Evolutionary conservation across 1,284 basidiomycete species (phyloP), one percentile per base, ranked within the genome.

Genomic region (Gymnopus androsaceus): DNA sequence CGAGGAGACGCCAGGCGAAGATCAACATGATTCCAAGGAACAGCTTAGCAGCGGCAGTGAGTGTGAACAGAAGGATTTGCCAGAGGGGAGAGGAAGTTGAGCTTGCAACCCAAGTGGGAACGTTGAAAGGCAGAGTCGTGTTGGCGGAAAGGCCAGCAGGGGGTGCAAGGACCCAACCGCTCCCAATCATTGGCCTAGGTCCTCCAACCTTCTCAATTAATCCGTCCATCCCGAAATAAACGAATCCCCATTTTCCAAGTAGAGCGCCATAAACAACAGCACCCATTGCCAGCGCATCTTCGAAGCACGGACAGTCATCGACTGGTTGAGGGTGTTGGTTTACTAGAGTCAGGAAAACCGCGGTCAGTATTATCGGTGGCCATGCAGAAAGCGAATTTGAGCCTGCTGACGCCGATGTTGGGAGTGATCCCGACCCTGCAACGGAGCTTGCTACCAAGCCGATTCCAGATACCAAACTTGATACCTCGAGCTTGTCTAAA

Each of bases 281-380:
- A 21, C 93, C 75, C 64, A 96, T 92, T 0, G 96, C 95, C 54
- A 98, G 96, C 4, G 95, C 93, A 66, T 99, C 96, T 70, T 98
- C 96, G 70, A 98, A 99, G 72, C 96, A 98, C 0, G 96, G 97
- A 66, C 96, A 98, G 67, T 97, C 94, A 59, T 98, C 95, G 1
- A 97, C 87, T 0, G 93, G 92, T 66, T 95, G 90, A 0, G 95
- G 95, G 68, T 98, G 95, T 60, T 89, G 81, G 67, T 94, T 89
- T 4, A 97, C 89, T 41, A 92, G 73, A 1, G 92, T 74, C 8
- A 95, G 75, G 51, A 84, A 81, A 27, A 89, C 63, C 0, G 88
- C 82, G 12, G 93, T 76, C 28, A 88, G 72, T 19, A 86, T 77
- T 5, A 84, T 62, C 1, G 95, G 93, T 5, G 48, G 48, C 7